Conservation (phyloP, 2,329 filamentous ascomycete species). For the Verticillium dahliae region DNA sequence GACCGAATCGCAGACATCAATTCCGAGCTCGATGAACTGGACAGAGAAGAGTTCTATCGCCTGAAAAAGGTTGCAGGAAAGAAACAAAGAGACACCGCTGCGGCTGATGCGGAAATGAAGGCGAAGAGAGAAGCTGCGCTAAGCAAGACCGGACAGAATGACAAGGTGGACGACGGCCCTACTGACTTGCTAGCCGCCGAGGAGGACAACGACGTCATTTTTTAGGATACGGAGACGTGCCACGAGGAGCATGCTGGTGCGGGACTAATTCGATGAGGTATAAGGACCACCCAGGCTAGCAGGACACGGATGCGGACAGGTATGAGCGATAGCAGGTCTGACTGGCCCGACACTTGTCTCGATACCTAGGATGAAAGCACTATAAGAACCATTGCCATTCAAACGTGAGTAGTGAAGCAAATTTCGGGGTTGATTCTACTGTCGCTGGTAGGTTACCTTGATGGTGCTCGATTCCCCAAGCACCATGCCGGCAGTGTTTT, state of each 20-base stretch:
- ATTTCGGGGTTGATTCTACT: constrained; percentile 39
- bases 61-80: constrained; percentile 84
- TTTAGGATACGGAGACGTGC: constrained; percentile 35
- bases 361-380: background rate
- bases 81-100: constrained; percentile 71
- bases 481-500: constrained; percentile 80
- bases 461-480: constrained; percentile 67
- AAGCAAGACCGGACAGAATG: constrained; percentile 12
- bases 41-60: constrained; percentile 96
- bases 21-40: constrained; percentile 93
- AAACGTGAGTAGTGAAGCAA: no score
- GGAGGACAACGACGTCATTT: constrained; percentile 83
- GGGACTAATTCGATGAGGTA: background rate
- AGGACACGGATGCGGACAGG: background rate
- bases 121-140: constrained; percentile 40
- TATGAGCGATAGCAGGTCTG: no score
- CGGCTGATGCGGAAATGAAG: constrained; percentile 68
- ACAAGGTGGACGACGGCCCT: constrained; percentile 34
- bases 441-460: constrained; percentile 93
- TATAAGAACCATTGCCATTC: background rate
- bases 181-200: constrained; percentile 66
- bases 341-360: background rate
- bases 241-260: background rate
- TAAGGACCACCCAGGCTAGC: background rate
- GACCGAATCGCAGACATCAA: constrained; percentile 70